These are phyloP conservation scores for Dalbergia cochinchinensis DNA, from an alignment of 306 rosid genomes.

Conservation along the genomic window DNA sequence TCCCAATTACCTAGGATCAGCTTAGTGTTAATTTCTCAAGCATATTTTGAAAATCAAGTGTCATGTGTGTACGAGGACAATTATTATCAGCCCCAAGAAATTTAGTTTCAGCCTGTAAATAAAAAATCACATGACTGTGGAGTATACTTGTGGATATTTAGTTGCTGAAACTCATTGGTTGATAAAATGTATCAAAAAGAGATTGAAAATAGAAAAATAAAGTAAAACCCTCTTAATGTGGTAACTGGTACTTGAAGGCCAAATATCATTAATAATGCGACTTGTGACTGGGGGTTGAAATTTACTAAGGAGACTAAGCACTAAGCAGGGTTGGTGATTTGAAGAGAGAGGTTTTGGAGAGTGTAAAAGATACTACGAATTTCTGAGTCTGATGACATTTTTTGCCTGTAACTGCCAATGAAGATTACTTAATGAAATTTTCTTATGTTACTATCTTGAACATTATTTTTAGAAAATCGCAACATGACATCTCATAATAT, in stretches of 20 bases:
- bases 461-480: constrained; percentile 5
- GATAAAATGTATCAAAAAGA: background rate
- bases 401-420: background rate
- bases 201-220: too few relatives aligned
- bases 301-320: constrained; percentile 19
- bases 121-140: background rate
- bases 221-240: background rate
- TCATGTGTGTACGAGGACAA: background rate
- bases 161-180: background rate
- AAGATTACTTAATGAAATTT: constrained; percentile 1
- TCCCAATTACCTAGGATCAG: constrained; percentile 14
- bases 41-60: constrained; percentile 12
- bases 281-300: constrained; percentile 29
- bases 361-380: constrained; percentile 23
- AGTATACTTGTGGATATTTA: background rate
- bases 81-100: background rate
- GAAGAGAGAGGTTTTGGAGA: constrained; percentile 31
- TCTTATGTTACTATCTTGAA: constrained; percentile 5
- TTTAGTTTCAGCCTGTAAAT: background rate
- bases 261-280: constrained; percentile 17
- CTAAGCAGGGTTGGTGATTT: constrained; percentile 21
- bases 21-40: background rate
- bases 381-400: constrained; percentile 14
- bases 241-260: background rate
- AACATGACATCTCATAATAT: constrained; percentile 3